A percentile compares a stretch with the other conserved stretches of the same genome.
Conservation (phyloP, 352 stramenopile genomes). For the Thalassiosira pacifica region DNA sequence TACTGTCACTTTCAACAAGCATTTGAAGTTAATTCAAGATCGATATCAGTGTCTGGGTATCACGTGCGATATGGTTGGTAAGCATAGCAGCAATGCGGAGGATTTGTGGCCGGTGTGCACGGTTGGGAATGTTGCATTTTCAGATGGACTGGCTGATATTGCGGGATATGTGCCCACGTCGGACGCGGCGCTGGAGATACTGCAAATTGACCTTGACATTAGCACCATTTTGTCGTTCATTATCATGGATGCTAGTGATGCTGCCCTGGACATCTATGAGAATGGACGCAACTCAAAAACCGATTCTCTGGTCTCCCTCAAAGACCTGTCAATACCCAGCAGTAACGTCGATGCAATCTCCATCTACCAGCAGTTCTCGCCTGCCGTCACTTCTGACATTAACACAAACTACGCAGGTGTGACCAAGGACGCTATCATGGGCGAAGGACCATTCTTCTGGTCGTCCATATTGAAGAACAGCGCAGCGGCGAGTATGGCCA, state of each 20-base stretch:
- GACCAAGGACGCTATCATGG: slow-evolving; percentile 50
- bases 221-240: slow-evolving; percentile 76
- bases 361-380: slow-evolving; percentile 29
- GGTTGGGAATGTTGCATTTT: slow-evolving; percentile 22
- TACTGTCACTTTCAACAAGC: slow-evolving; percentile 37
- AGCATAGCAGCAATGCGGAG: slow-evolving; percentile 39
- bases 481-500: slow-evolving; percentile 63
- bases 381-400: neutral
- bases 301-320: slow-evolving; percentile 51
- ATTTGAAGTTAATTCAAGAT: slow-evolving; percentile 67
- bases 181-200: slow-evolving; percentile 51
- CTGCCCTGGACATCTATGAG: slow-evolving; percentile 79
- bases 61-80: slow-evolving; percentile 74
- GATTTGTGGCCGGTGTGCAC: slow-evolving; percentile 61
- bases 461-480: slow-evolving; percentile 49
- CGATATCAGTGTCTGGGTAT: slow-evolving; percentile 80
- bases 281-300: slow-evolving; percentile 77
- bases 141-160: slow-evolving; percentile 19
- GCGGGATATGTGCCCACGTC: slow-evolving; percentile 71
- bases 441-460: slow-evolving; percentile 45
- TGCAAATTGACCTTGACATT: slow-evolving; percentile 84
- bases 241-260: slow-evolving; percentile 75
- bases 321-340: slow-evolving; percentile 36
- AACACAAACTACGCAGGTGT: slow-evolving; percentile 31
- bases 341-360: slow-evolving; percentile 17